Conservation (phyloP, 2,329 filamentous ascomycete genomes). For the Fusarium sarcochroum region DNA sequence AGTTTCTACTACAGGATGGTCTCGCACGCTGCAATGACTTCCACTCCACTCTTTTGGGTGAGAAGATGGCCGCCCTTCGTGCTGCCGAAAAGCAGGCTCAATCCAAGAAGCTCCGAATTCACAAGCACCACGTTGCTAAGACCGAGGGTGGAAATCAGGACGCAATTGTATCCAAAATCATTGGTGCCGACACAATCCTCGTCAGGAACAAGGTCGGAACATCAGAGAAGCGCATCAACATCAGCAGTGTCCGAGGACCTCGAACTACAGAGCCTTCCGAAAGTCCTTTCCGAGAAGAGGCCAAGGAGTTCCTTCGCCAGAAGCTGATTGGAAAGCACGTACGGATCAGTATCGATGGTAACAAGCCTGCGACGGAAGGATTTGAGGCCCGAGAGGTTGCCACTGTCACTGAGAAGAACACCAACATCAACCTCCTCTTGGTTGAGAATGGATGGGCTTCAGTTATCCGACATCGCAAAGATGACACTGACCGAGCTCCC, state of each 20-base stretch:
- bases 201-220: conserved; percentile 86
- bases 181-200: conserved; percentile 90
- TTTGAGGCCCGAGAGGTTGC: conserved; percentile 97
- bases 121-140: conserved; percentile 85
- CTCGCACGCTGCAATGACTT: conserved; percentile 94
- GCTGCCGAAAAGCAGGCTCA: conserved; percentile 90
- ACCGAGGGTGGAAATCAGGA: conserved; percentile 77
- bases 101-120: conserved; percentile 80
- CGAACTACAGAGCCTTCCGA: conserved; percentile 89
- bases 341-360: conserved; percentile 88
- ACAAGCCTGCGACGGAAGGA: conserved; percentile 88
- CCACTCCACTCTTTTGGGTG: conserved; percentile 91
- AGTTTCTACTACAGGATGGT: conserved; percentile 89
- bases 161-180: conserved; percentile 85
- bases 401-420: conserved; percentile 85
- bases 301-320: conserved; percentile 96
- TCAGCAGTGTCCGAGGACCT: conserved; percentile 95
- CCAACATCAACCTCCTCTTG: conserved; percentile 86
- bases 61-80: conserved; percentile 87
- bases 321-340: conserved; percentile 97
- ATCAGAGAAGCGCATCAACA: conserved; percentile 87
- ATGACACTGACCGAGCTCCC: conserved; percentile 92
- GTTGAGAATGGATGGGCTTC: conserved; percentile 96
- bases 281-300: conserved; percentile 89
- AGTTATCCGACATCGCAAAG: conserved; percentile 93